Base-by-base conservation (phyloP, 2,329 filamentous ascomycete genomes). In the Penicillium sclerotigenum region DNA sequence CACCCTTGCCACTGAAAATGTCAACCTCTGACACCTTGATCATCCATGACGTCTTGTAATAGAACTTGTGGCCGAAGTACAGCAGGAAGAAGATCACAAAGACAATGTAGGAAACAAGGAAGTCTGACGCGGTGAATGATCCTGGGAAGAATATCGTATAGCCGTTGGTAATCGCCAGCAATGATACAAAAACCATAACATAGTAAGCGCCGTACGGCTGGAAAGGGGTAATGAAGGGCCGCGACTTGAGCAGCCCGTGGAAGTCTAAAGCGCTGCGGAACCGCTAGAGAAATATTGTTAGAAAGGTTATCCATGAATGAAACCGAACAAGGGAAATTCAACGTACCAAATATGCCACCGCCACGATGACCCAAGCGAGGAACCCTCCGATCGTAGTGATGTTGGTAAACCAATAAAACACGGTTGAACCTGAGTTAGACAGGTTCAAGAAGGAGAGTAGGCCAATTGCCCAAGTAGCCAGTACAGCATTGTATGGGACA, bases 151-250 rank as follows among this genome's bases (percentile, higher is more conserved):
- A 83, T 22, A 78, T 73, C 56, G 83, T 77, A 54, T 83, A 84
- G 16, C 83, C 82, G 42, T 84, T 80, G 52, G 84, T 83, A 24
- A 85, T 59, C 48, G 83, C 78, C 41, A 83, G 73, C 6, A 80
- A 61, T 18, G 71, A 69, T 16, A 81, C 77, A 22, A 83, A 63
- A 5, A 75, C 52, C 0, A 85, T 70, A 0, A 75, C 78, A 37
- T 81, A 73, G 65, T 77, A 84, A 0, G 81, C 75, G 9, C 75
- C 74, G 59, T 78, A 85, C 0, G 84, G 83, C 54, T 81, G 78
- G 28, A 80, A 66, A 13, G 77, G 75, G 0, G 79, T 79, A 34
- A 72, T 71, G 65, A 83, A 85, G 26, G 81, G 79, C 14, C 84
- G 73, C 1, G 71, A 64, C 11, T 78, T 67, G n/a, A 70, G 62